Evolutionary conservation across 345 rosid genomes (phyloP).

Genomic region (Brassica carinata): DNA sequence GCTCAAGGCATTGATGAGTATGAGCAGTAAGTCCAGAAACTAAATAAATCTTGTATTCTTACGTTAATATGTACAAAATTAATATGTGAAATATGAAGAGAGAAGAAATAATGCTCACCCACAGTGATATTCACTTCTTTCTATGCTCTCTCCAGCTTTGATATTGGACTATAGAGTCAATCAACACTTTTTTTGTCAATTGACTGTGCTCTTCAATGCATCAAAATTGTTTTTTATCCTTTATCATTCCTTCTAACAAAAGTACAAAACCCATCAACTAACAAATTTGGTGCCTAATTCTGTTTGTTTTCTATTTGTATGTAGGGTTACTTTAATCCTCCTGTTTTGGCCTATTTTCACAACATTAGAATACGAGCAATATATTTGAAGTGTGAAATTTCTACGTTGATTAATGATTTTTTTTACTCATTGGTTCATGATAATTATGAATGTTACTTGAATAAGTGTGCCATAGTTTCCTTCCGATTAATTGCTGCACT

Average conservation of each 20-base stretch:
- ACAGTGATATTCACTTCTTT: not conserved
- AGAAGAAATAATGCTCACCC: not conserved
- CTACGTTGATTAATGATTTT: too few relatives aligned
- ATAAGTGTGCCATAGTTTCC: too few relatives aligned
- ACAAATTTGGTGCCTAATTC: not conserved
- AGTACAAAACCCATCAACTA: not conserved
- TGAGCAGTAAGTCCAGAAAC: conserved; percentile 53
- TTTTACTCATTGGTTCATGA: too few relatives aligned
- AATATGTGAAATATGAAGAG: not conserved
- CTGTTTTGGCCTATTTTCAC: too few relatives aligned
- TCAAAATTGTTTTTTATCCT: not conserved
- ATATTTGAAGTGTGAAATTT: too few relatives aligned
- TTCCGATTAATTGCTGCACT: too few relatives aligned
- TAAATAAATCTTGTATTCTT: not conserved
- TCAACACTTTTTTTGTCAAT: not conserved
- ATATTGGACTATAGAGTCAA: not conserved
- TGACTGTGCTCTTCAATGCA: not conserved
- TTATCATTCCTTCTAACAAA: not conserved
- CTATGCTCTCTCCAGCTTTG: not conserved
- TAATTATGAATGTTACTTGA: too few relatives aligned
- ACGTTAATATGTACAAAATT: conserved; percentile 7
- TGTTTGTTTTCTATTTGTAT: too few relatives aligned
- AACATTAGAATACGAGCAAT: too few relatives aligned
- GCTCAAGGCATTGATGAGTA: conserved; percentile 69
- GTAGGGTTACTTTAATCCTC: too few relatives aligned